phyloP scores from a whole-genome alignment of 108 stramenopile genomes.

The Pelagomonas calceolata region DNA sequence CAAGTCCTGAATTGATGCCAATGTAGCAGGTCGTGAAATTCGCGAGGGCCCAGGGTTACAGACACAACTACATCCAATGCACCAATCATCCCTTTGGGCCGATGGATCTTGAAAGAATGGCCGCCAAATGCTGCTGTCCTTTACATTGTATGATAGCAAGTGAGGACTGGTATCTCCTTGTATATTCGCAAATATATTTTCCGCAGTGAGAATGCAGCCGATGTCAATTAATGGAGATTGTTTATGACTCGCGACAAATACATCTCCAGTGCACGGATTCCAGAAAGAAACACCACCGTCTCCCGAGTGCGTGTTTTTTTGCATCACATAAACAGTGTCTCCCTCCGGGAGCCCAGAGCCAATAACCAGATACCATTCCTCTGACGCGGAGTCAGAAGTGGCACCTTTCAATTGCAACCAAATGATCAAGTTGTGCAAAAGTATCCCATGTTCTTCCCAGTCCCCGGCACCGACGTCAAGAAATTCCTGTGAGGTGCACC shows the following conservation, averaged over 20 bases:
- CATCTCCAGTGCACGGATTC: conserved; percentile 50
- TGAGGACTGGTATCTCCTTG: conserved; percentile 19
- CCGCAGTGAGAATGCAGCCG: conserved; percentile 36
- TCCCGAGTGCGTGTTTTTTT: conserved; percentile 20
- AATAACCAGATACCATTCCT: conserved; percentile 41
- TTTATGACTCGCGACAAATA: conserved; percentile 33
- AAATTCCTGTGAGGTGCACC: conserved; percentile 53
- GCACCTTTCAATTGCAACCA: conserved; percentile 31
- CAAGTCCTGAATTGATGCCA: conserved; percentile 14
- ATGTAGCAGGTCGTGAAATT: background rate
- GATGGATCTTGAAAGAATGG: conserved; percentile 14
- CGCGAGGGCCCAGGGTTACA: background rate
- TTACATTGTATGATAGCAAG: conserved; percentile 25
- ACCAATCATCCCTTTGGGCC: no score
- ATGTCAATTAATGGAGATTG: conserved; percentile 50
- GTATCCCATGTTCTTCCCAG: conserved; percentile 54
- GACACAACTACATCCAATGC: no score
- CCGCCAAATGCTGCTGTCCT: conserved; percentile 11
- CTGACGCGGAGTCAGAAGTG: conserved; percentile 8
- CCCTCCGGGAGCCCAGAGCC: conserved; percentile 55
- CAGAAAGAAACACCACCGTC: conserved; percentile 34
- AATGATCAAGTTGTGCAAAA: conserved; percentile 54
- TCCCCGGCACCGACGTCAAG: conserved; percentile 61
- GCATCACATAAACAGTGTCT: conserved; percentile 31
- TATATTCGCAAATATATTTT: conserved; percentile 41